Base-by-base conservation (phyloP, 176 grass and related monocot species). In the Carex littledalei region DNA sequence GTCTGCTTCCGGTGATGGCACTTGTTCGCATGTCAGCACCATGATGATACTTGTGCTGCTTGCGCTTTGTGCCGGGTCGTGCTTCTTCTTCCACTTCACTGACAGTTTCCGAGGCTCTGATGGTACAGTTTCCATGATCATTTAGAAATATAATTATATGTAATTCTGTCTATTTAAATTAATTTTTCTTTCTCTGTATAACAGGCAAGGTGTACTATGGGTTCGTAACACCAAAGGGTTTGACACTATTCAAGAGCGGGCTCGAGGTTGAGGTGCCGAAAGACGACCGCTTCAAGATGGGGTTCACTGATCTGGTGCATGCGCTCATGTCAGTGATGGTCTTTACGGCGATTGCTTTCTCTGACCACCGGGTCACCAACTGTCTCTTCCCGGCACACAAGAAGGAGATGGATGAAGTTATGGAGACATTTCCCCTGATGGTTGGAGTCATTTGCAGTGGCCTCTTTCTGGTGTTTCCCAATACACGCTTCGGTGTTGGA, bases 81-180 rank as follows among this genome's bases (percentile, higher is more conserved):
- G 89, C 86, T 93, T 93, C 91, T 61, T 93, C 69, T 90, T 88
- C 87, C 91, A 96, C 91, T 93, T 96, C 89, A 87, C 84, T 83
- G 87, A 91, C 69, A 91, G 94, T 82, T 96, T 95, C 84, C 91
- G 87, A 26, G 68, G 79, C 54, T 59, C 87, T 3, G 89, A 95
- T 84, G 90, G 81, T 83, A 83, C 65, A 31, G 9, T 41, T 83
- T 24, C 1, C 22, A 17, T 32, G 49, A 78, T 57, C 52, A 78
- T 55, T 57, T 56, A 55, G 2, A 57, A 78, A 35, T 50, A 2
- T 57, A 34, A 32, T 50, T 50, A 50, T 34, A 78, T 17, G 15
- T 26, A 14, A 47, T 53, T 76, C 0, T 76, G 22, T 76, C 11
- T 2, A 6, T 76, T 31, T 31, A 13, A 76, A 29, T 1, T 31